These are phyloP conservation scores for Paramarasmius palmivorus DNA, from an alignment of 1,284 basidiomycete genomes.

Conservation along the genomic window DNA sequence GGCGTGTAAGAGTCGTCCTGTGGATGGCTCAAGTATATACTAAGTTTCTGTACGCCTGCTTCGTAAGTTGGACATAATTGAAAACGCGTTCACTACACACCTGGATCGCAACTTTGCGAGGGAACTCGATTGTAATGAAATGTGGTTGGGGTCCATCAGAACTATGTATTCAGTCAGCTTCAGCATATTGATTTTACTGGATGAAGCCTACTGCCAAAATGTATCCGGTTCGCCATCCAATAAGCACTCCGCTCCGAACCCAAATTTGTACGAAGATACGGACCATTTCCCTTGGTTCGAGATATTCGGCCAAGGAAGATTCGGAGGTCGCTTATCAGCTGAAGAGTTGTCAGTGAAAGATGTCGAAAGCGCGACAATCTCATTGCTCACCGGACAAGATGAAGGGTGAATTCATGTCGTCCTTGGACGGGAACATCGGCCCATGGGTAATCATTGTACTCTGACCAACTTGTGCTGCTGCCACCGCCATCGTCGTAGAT, in stretches of 20 bases:
- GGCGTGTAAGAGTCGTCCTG: conserved; percentile 98
- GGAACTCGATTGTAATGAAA: conserved; percentile 92
- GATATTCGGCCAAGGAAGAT: conserved; percentile 75
- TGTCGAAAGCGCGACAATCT: neutral
- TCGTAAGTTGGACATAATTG: neutral
- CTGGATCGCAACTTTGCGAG: conserved; percentile 87
- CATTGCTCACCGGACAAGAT: conserved; percentile 11
- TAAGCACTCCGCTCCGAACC: conserved; percentile 92
- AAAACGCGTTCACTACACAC: conserved; percentile 39
- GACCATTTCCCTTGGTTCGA: conserved; percentile 89
- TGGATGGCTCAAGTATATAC: conserved; percentile 83
- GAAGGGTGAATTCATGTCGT: conserved; percentile 18
- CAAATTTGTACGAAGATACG: conserved; percentile 97
- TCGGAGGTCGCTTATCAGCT: conserved; percentile 43
- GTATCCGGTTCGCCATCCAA: conserved; percentile 88
- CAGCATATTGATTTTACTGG: neutral
- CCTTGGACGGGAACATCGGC: conserved; percentile 9
- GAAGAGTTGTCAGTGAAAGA: neutral
- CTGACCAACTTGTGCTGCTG: conserved; percentile 2
- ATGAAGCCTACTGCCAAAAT: conserved; percentile 89
- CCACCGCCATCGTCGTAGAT: neutral
- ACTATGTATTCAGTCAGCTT: conserved; percentile 46
- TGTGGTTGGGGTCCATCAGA: conserved; percentile 98
- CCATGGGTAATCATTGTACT: conserved; percentile 5
- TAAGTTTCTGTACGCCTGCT: conserved; percentile 73